Evolutionary conservation across 257 asterid species (phyloP), one percentile per base, ranked within the genome.

Genomic region (Coffea eugenioides): DNA sequence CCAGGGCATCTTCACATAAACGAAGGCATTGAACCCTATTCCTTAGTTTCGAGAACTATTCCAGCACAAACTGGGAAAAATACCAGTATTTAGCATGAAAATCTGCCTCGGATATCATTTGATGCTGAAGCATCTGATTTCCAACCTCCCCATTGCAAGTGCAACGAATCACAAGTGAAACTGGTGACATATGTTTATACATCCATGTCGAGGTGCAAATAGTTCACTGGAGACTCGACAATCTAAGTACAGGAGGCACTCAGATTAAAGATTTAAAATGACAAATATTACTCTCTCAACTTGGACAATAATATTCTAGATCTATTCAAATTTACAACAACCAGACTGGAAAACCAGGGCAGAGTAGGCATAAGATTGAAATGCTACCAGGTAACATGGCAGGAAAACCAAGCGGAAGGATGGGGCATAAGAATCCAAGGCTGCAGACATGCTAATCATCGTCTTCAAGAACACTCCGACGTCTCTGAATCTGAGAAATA

Each of bases 401-500:
- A 79, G 27, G 34, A 49, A 41, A 48, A 46, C 2, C n/a, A 20
- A 20, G 31, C 4, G 51, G 15, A 64, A 18, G 45, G 1, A 76
- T 31, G 34, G 34, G 34, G 34, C 72, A 65, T 9, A 65, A 46
- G 14, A 39, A 51, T 27, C 18, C 3, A 39, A 66, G 18, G 14
- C 66, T n/a, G 39, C 73, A 25, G 31, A 67, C 52, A 74, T 49
- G 74, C 88, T 94, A 94, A 84, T 94, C 97, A 25, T 94, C 98
- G 20, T 94, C 90, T 72, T 87, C 98, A 69, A 94, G 94, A 86
- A 91, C 95, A 51, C 88, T 92, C 49, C 89, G 80, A 66, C 98
- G 98, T 89, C 98, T 90, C 80, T 85, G 91, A 78, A 94, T 94
- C 97, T 94, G 93, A 69, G 74, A 81, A 84, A 77, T 41, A 56